Conservation (phyloP, 257 asterid genomes). For the Petrea volubilis region DNA sequence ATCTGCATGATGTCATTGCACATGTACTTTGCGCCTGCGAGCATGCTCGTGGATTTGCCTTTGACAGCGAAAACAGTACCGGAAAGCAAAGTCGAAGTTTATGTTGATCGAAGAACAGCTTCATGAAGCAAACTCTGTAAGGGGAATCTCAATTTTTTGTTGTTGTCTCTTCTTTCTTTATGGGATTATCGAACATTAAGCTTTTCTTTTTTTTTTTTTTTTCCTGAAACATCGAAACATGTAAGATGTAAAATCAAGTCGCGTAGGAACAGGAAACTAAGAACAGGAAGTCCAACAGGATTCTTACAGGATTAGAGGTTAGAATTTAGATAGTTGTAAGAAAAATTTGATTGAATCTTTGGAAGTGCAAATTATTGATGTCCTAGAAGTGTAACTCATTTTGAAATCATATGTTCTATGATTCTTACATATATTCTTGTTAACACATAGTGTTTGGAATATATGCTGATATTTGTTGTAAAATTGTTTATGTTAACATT, state of each 20-base stretch:
- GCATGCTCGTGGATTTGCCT: slow-evolving; percentile 75
- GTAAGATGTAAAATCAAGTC: slow-evolving; percentile 28
- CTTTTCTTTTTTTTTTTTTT: too few relatives aligned
- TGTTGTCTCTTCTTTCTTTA: neutral
- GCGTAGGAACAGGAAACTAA: slow-evolving; percentile 9
- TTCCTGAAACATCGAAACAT: neutral
- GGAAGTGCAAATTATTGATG: slow-evolving; percentile 19
- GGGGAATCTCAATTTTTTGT: slow-evolving; percentile 18
- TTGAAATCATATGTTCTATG: neutral
- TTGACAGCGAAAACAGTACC: slow-evolving; percentile 52
- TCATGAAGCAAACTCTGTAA: slow-evolving; percentile 36
- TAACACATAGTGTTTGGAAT: neutral
- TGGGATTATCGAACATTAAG: neutral
- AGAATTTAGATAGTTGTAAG: slow-evolving; percentile 9
- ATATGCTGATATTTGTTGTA: neutral
- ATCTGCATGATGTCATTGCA: slow-evolving; percentile 98
- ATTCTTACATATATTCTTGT: neutral
- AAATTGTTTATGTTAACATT: slow-evolving; percentile 8
- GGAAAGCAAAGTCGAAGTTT: slow-evolving; percentile 51
- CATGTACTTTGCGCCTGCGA: slow-evolving; percentile 95
- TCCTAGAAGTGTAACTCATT: slow-evolving; percentile 11
- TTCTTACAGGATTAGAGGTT: slow-evolving; percentile 6
- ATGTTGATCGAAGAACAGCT: slow-evolving; percentile 63
- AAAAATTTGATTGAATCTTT: slow-evolving; percentile 19
- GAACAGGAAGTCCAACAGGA: neutral